Base-by-base conservation (phyloP, 2,329 filamentous ascomycete genomes). In the Aspergillus sp. region DNA sequence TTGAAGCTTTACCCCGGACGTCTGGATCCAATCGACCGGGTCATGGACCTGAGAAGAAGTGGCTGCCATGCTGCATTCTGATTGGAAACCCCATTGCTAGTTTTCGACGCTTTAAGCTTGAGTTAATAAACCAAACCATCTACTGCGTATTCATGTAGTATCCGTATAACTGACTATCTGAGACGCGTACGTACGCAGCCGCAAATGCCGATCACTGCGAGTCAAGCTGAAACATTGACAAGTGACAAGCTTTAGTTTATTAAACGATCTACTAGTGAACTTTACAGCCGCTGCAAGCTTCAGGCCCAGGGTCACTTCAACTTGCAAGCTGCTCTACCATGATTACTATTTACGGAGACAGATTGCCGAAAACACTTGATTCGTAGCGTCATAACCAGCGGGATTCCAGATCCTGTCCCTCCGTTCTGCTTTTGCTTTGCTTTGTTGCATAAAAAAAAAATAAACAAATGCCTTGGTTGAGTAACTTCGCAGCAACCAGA, bases 331-430 rank as follows among this genome's bases (percentile, higher is more conserved):
- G 26, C 9, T 30, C 26, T 30, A 42, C 39, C 42, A 53, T 42
- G 17, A 17, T 11, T 42, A 42, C 39, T n/a, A 20, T 4, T 11
- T 42, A 39, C 36, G 8, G 17, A 53, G 30, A 53, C 39, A 45
- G 49, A 26, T 32, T 48, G 26, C 52, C 44, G 39, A 38, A 55
- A 55, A 55, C 53, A 55, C 47, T 55, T 49, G 17, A 49, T 55
- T 55, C 53, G 30, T 55, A 55, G 47, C 53, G 39, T 55, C 53
- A 39, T 55, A 55, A 55, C 44, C 47, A 50, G 47, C 53, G 45
- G 53, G 53, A 55, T 55, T 49, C 53, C 53, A 55, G 53, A 49
- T 50, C 53, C 53, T 55, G 30, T 45, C 38, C 36, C 24, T 55
- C 53, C 45, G 22, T 17, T 42, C 39, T 55, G 45, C 47, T 44